phyloP scores from a whole-genome alignment of 2,329 filamentous ascomycete genomes.

The Celoporthe dispersa region DNA sequence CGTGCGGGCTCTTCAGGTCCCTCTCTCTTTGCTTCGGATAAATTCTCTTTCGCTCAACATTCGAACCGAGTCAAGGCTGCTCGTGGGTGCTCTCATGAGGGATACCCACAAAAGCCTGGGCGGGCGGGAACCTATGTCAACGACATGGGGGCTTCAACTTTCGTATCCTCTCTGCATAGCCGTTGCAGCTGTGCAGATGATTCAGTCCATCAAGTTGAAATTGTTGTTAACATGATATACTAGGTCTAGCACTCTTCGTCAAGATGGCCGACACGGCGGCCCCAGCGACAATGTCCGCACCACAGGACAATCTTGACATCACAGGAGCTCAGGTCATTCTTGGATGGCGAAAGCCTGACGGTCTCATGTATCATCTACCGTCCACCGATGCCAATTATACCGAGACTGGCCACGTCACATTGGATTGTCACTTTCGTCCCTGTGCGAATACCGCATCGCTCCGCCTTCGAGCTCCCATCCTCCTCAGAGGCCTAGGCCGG shows the following conservation, averaged over 20 bases:
- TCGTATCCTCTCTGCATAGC: background rate
- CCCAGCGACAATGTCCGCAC: background rate
- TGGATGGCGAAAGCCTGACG: constrained; percentile 12
- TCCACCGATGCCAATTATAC: background rate
- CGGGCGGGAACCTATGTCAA: constrained; percentile 19
- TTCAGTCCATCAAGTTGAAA: background rate
- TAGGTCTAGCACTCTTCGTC: background rate
- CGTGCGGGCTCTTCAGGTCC: constrained; percentile 16
- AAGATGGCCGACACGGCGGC: background rate
- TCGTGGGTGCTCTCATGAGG: background rate
- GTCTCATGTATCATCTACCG: background rate
- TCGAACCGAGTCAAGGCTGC: constrained; percentile 20
- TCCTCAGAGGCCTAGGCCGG: constrained; percentile 13
- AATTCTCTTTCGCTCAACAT: background rate
- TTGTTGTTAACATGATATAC: background rate
- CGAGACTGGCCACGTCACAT: constrained; percentile 2
- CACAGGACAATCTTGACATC: constrained; percentile 5
- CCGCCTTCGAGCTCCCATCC: constrained; percentile 11
- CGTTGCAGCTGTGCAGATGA: background rate
- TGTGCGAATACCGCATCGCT: constrained; percentile 10
- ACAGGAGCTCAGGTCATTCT: constrained; percentile 1
- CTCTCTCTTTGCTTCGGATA: background rate
- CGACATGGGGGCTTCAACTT: constrained; percentile 9
- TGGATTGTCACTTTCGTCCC: constrained; percentile 17
- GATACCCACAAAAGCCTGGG: constrained; percentile 19